Evolutionary conservation across 1,139 yeast genomes (phyloP).

Genomic region (Geotrichum restrictum): DNA sequence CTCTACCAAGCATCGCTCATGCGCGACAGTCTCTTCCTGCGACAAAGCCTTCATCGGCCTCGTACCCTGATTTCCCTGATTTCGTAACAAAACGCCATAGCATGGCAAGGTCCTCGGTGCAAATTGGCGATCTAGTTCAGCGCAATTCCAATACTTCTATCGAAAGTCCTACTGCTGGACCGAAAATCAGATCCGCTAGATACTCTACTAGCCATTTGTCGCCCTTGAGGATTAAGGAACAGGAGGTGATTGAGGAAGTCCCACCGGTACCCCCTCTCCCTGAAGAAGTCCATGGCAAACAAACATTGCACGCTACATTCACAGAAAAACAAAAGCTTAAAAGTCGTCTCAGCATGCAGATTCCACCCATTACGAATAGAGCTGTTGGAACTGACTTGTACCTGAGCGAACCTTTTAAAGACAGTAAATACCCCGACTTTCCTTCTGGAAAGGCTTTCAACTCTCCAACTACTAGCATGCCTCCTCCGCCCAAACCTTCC

Average conservation of each 20-base stretch:
- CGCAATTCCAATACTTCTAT: not conserved
- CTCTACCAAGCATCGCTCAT: not conserved
- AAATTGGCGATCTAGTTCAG: not conserved
- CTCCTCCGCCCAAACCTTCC: slow-evolving; percentile 1
- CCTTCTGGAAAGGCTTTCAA: not conserved
- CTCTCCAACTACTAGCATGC: not conserved
- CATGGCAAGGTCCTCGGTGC: not conserved
- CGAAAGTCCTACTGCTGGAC: not conserved
- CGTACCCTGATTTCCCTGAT: not conserved
- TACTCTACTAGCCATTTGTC: not conserved
- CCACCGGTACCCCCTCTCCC: slow-evolving; percentile 20
- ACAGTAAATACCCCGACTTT: slow-evolving; percentile 5
- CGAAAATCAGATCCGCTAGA: not conserved
- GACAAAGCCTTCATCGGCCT: not conserved
- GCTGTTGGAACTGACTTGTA: not conserved
- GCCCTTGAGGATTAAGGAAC: not conserved
- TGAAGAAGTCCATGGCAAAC: slow-evolving; percentile 8
- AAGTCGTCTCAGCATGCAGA: slow-evolving; percentile 8
- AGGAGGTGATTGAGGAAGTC: slow-evolving; percentile 6
- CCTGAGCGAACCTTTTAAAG: not conserved
- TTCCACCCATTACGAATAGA: not conserved
- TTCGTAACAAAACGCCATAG: not conserved
- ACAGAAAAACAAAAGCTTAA: slow-evolving; percentile 12
- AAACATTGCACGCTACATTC: slow-evolving; percentile 1
- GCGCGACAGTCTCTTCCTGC: slow-evolving; percentile 3